Percentiles rank a stretch among this genome's conserved stretches.
These are phyloP conservation scores for Platanthera zijinensis DNA, from an alignment of 106 monocot genomes.

Conservation along the genomic window DNA sequence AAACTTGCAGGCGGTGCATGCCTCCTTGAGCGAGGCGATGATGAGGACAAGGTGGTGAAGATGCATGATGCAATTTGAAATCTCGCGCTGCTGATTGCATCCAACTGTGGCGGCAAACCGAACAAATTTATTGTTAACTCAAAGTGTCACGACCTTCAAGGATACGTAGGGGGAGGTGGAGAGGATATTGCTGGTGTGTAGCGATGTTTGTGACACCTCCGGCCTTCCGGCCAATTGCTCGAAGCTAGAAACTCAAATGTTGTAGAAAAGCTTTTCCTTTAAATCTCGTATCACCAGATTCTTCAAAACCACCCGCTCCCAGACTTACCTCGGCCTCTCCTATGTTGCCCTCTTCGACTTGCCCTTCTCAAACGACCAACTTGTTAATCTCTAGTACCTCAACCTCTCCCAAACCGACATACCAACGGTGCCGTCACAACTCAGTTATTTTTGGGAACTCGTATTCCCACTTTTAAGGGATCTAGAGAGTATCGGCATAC, in stretches of 20 bases:
- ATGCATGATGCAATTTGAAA: constrained; percentile 32
- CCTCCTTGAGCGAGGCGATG: constrained; percentile 10
- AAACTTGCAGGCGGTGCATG: constrained; percentile 1
- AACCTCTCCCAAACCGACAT: constrained; percentile 10
- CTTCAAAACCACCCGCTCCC: background rate
- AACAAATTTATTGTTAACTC: constrained; percentile 1
- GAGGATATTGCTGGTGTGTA: constrained; percentile 2
- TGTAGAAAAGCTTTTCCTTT: constrained; percentile 1
- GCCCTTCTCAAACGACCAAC: background rate
- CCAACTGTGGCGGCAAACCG: background rate
- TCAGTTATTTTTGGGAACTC: background rate
- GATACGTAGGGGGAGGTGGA: constrained; percentile 2
- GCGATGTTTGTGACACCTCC: background rate
- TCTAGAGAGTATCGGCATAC: constrained; percentile 4
- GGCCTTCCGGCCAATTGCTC: constrained; percentile 3
- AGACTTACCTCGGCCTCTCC: constrained; percentile 23
- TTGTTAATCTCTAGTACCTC: constrained; percentile 13
- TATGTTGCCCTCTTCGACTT: background rate
- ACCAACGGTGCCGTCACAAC: constrained; percentile 1
- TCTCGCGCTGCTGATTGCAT: constrained; percentile 10
- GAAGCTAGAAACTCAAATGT: constrained; percentile 5
- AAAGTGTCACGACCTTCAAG: background rate
- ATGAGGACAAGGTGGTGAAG: constrained; percentile 8
- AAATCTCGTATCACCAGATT: constrained; percentile 1
- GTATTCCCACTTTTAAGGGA: constrained; percentile 1